A percentile compares a stretch with the other conserved stretches of the same genome.
phyloP scores from a whole-genome alignment of 805 yeast genomes.

The Wickerhamomyces chaumierensis region DNA sequence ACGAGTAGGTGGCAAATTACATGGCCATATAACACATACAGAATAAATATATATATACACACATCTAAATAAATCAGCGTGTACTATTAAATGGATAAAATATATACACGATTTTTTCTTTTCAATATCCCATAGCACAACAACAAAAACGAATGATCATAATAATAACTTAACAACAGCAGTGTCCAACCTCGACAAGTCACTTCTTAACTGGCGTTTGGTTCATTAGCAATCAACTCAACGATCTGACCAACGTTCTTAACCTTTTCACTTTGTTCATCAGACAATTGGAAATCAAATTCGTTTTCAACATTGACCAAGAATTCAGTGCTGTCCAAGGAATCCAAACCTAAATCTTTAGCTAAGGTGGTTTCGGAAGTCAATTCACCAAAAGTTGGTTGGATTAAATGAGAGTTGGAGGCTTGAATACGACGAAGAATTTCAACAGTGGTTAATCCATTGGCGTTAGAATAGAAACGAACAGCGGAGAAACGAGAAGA shows the following conservation, averaged over 20 bases:
- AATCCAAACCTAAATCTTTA: constrained; percentile 75
- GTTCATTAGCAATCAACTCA: constrained; percentile 69
- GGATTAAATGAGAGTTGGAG: constrained; percentile 58
- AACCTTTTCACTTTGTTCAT: constrained; percentile 85
- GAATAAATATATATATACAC: no score
- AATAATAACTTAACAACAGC: no score
- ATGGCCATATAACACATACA: no score
- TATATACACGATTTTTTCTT: no score
- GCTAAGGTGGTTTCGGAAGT: constrained; percentile 27
- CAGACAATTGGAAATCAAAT: constrained; percentile 76
- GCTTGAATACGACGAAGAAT: constrained; percentile 74
- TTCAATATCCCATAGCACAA: no score
- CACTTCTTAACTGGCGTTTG: constrained; percentile 26
- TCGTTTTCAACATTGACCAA: constrained; percentile 94
- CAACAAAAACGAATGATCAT: no score
- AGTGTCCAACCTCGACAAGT: no score
- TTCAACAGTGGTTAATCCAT: constrained; percentile 64
- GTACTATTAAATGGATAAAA: no score
- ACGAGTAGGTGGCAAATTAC: no score
- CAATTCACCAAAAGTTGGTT: constrained; percentile 29
- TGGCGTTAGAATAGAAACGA: constrained; percentile 47
- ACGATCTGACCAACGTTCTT: constrained; percentile 91
- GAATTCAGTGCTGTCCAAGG: constrained; percentile 90
- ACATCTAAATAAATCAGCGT: no score
- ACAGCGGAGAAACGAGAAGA: no score